Conservation (phyloP, 164 flowering plant species). For the Platanus orientalis region DNA sequence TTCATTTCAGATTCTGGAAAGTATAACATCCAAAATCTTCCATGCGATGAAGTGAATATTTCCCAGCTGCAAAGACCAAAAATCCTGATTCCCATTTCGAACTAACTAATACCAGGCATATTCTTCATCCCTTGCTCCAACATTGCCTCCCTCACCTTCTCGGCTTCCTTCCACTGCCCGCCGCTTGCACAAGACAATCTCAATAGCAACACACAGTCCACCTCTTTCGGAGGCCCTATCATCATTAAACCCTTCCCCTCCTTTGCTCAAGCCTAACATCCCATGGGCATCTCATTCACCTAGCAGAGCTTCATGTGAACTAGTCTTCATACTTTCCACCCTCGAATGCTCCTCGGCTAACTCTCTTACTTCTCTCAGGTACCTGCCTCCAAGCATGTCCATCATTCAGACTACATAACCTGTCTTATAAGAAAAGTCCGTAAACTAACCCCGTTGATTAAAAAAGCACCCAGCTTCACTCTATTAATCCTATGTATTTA, state of each 20-base stretch:
- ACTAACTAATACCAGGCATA: constrained; percentile 58
- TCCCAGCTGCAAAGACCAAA: constrained; percentile 49
- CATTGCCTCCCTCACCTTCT: constrained; percentile 45
- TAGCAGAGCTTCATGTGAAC: constrained; percentile 41
- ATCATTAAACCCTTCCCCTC: constrained; percentile 34
- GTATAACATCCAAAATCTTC: constrained; percentile 28
- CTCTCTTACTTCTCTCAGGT: constrained; percentile 27
- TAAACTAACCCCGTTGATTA: constrained; percentile 31
- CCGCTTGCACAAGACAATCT: constrained; percentile 59
- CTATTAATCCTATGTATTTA: constrained; percentile 53
- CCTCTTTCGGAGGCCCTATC: constrained; percentile 42
- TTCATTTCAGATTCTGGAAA: constrained; percentile 46
- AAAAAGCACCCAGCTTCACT: constrained; percentile 32
- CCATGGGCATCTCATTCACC: constrained; percentile 49
- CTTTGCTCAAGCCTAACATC: constrained; percentile 27
- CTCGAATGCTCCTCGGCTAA: constrained; percentile 19
- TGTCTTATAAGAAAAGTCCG: constrained; percentile 26
- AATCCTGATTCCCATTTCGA: constrained; percentile 39
- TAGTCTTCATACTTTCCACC: background rate
- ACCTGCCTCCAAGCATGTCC: constrained; percentile 53
- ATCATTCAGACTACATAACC: constrained; percentile 59
- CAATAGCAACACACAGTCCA: constrained; percentile 54
- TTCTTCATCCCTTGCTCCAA: constrained; percentile 47
- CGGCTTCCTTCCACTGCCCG: constrained; percentile 34
- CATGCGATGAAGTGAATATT: constrained; percentile 22